Percentiles rank a stretch among this genome's conserved stretches.
These are phyloP conservation scores for Linnemannia hyalina DNA, from an alignment of 192 early-diverging fungal genomes.

Conservation along the genomic window DNA sequence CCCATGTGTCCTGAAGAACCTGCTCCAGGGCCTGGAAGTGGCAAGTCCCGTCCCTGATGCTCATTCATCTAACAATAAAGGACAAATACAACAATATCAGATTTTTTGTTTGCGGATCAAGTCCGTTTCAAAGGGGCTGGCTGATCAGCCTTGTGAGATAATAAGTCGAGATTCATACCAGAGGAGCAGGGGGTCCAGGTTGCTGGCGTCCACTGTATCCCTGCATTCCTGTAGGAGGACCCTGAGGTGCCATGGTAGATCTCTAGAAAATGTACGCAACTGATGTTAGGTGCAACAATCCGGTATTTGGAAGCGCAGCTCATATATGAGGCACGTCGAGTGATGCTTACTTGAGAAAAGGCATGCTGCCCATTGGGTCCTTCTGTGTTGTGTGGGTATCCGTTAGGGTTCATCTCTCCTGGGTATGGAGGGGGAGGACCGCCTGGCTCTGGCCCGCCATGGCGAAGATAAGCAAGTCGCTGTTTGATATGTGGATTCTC, in stretches of 20 bases:
- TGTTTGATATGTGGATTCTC: conserved; percentile 90
- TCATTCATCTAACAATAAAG: conserved; percentile 19
- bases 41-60: conserved; percentile 37
- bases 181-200: neutral
- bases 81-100: neutral
- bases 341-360: conserved; percentile 37
- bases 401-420: conserved; percentile 46
- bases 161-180: neutral
- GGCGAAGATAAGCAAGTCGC: conserved; percentile 65
- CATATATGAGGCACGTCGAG: neutral
- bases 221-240: conserved; percentile 52
- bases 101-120: neutral
- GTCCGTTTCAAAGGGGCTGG: neutral
- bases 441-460: conserved; percentile 34
- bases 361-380: conserved; percentile 36
- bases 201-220: conserved; percentile 51
- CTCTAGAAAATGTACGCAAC: conserved; percentile 4
- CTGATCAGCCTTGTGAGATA: neutral
- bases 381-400: conserved; percentile 24
- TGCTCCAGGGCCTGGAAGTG: conserved; percentile 27
- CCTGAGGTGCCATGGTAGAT: conserved; percentile 47
- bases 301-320: neutral
- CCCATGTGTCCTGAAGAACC: conserved; percentile 20
- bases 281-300: neutral
- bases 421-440: conserved; percentile 33